phyloP scores from a whole-genome alignment of 495 filamentous ascomycete genomes.

The Gamarada debralockiae region DNA sequence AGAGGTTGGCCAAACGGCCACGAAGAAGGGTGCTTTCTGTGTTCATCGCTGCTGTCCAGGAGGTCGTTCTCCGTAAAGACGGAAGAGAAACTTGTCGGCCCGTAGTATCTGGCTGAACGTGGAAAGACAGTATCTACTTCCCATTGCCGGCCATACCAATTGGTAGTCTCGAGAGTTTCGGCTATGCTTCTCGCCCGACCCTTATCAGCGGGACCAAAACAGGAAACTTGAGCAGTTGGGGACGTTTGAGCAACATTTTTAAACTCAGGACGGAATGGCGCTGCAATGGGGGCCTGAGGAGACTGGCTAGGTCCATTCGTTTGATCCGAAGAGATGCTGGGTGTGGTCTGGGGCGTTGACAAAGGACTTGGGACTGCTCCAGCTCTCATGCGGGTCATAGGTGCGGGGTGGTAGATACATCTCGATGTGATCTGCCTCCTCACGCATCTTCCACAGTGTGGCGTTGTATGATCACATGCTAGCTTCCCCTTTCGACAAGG shows the following conservation, averaged over 20 bases:
- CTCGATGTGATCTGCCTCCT: constrained; percentile 31
- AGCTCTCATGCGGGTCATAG: constrained; percentile 20
- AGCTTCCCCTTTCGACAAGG: constrained; percentile 51
- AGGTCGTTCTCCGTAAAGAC: constrained; percentile 21
- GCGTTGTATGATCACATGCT: constrained; percentile 45
- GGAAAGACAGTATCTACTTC: constrained; percentile 8
- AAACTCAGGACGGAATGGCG: background rate
- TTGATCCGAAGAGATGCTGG: background rate
- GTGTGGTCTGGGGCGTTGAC: background rate
- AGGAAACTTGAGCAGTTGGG: background rate
- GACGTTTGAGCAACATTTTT: background rate
- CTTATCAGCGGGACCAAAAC: background rate
- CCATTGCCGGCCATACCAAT: constrained; percentile 12
- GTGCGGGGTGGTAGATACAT: constrained; percentile 26
- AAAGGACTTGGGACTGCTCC: background rate
- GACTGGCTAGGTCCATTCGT: background rate
- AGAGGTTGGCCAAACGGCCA: constrained; percentile 18
- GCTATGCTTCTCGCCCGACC: no score
- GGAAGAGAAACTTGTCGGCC: constrained; percentile 20
- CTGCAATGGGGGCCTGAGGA: background rate
- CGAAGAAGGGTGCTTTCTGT: constrained; percentile 15
- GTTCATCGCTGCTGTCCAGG: constrained; percentile 18
- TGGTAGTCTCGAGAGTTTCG: background rate
- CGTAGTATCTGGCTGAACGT: constrained; percentile 17
- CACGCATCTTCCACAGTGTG: constrained; percentile 41